A percentile compares a stretch with the other conserved stretches of the same genome.
Conservation (phyloP, 805 yeast species). For the Metahyphopichia silvanorum region DNA sequence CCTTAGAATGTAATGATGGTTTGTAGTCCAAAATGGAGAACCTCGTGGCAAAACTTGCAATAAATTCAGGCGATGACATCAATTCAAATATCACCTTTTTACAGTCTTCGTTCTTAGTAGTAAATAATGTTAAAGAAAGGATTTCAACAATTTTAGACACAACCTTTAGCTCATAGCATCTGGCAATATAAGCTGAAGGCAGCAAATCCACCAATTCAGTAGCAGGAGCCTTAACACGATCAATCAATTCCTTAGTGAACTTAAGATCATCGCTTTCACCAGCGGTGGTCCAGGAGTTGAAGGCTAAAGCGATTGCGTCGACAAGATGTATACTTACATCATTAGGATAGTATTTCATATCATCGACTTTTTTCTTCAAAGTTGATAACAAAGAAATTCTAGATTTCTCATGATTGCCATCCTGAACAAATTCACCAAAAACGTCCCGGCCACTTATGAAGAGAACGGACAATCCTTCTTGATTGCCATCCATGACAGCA, state of each 20-base stretch:
- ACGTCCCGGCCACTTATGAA: conserved; percentile 60
- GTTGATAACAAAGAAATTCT: conserved; percentile 48
- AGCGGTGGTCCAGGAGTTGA: conserved; percentile 73
- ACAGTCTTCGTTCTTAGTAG: conserved; percentile 43
- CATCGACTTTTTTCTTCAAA: conserved; percentile 52
- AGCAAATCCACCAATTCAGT: conserved; percentile 10
- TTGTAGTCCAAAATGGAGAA: conserved; percentile 48
- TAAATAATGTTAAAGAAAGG: conserved; percentile 67
- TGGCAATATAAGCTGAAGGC: conserved; percentile 22
- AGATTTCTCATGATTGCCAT: conserved; percentile 14
- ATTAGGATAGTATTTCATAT: conserved; percentile 54
- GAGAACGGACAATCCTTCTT: conserved; percentile 72
- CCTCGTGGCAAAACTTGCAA: conserved; percentile 20
- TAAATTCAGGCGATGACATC: conserved; percentile 36
- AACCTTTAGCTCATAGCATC: conserved; percentile 54
- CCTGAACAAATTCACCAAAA: conserved; percentile 31
- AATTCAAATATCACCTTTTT: conserved; percentile 40
- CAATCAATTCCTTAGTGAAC: conserved; percentile 43
- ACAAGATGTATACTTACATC: conserved; percentile 63
- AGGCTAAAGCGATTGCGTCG: conserved; percentile 71
- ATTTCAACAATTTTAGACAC: conserved; percentile 72
- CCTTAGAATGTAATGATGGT: conserved; percentile 41
- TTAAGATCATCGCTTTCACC: conserved; percentile 49
- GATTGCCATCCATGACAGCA: conserved; percentile 65
- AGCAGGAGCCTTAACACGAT: conserved; percentile 17